Evolutionary conservation across 208 protist species (phyloP).

Genomic region (Spongospora subterranea): DNA sequence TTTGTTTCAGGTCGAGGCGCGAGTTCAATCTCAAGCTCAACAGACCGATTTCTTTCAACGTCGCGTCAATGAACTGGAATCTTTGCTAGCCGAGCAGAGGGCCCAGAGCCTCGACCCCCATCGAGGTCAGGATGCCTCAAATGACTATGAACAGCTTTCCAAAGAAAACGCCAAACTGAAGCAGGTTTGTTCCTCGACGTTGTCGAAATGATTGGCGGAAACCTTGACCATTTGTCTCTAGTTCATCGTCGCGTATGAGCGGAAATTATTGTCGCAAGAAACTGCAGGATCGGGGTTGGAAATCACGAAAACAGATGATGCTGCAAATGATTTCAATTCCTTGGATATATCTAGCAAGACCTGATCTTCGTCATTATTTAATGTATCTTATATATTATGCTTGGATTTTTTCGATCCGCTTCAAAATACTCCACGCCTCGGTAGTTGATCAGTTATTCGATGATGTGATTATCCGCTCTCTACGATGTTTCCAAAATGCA

Average conservation of each 20-base stretch:
- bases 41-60: not conserved
- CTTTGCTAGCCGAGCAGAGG: not conserved
- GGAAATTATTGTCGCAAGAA: slow-evolving; percentile 38
- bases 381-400: no score
- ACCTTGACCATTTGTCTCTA: not conserved
- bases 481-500: no score
- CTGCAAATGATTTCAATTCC: no score
- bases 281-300: not conserved
- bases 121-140: not conserved
- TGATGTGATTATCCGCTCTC: no score
- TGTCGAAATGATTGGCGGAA: not conserved
- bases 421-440: no score
- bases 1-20: not conserved
- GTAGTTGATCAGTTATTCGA: no score
- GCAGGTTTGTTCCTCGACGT: not conserved
- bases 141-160: not conserved
- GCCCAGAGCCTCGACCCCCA: not conserved
- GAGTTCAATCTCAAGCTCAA: not conserved
- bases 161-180: slow-evolving; percentile 34
- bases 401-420: no score
- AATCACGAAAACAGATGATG: no score
- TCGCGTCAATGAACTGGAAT: slow-evolving; percentile 14
- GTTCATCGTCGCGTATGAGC: slow-evolving; percentile 32
- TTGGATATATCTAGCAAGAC: no score
- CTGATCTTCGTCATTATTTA: no score